Evolutionary conservation across 1,139 yeast genomes (phyloP), one percentile per base, ranked within the genome.

Genomic region (Hansenula sp.): DNA sequence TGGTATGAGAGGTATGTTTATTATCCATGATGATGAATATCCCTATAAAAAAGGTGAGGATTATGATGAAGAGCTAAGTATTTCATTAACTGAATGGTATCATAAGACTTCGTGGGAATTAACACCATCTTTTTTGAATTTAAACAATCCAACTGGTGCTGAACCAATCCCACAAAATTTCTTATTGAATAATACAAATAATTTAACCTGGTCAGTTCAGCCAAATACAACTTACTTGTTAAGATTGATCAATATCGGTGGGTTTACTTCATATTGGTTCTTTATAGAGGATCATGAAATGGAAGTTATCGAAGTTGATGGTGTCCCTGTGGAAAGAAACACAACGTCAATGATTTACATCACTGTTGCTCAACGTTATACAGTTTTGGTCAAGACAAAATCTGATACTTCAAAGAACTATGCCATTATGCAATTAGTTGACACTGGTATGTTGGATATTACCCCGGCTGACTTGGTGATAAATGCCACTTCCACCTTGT

Each of bases 111-210:
- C 83, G 37, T 73, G 73, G 38, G 74, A 61, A 18, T 71, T 90
- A 53, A 66, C 74, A 49, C 65, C 73, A 13, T 55, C 59, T 17
- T 90, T 90, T 68, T 61, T 88, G 68, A 77, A 71, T 52, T 66
- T 84, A 51, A 84, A 76, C 68, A 91, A 91, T 66, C 98, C 98
- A 38, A 87, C 96, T 6, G 98, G 98, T 52, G 96, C 97, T 30
- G 98, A 91, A 66, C 98, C 98, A 36, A 79, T 91, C 55, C 98
- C 98, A 3, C 81, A 84, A 57, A 81, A 81, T 60, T 62, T 85
- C 53, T 70, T 89, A 57, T 75, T 89, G 65, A 90, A 91, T 68
- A 89, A 90, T 60, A 80, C 94, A 8, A 78, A 73, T 61, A 84
- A 85, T 64, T 70, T 71, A 47, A 78, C 89, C 16, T 79, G 90